Percentiles rank a stretch among this genome's conserved stretches.
Evolutionary conservation across 2,329 filamentous ascomycete genomes (phyloP).

Genomic region (Conoideocrella luteorostrata): DNA sequence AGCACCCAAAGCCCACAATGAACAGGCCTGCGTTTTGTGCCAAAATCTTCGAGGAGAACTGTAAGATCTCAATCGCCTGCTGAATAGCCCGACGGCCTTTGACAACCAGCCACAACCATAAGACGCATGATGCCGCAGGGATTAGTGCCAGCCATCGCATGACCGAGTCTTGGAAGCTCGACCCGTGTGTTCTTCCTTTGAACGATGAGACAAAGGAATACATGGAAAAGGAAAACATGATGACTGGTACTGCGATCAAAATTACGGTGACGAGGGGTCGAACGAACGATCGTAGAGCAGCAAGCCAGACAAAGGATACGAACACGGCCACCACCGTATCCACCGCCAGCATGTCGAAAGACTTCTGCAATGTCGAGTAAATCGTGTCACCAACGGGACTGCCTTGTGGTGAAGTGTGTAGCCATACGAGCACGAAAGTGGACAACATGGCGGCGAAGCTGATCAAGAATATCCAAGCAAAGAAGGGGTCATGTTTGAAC

Average conservation of each 20-base stretch:
- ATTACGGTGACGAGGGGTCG: slow-evolving; percentile 76
- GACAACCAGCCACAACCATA: slow-evolving; percentile 81
- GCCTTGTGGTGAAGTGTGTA: slow-evolving; percentile 73
- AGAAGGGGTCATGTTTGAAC: slow-evolving; percentile 83
- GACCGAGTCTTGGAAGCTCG: slow-evolving; percentile 72
- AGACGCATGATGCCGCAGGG: slow-evolving; percentile 63
- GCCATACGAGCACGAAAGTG: slow-evolving; percentile 80
- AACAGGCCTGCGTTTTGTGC: slow-evolving; percentile 78
- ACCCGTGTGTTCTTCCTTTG: slow-evolving; percentile 67
- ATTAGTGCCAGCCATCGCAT: slow-evolving; percentile 85
- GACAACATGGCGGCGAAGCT: slow-evolving; percentile 77
- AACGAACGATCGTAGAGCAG: slow-evolving; percentile 80
- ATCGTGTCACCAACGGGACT: slow-evolving; percentile 84
- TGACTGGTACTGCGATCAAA: slow-evolving; percentile 74
- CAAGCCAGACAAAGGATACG: slow-evolving; percentile 86
- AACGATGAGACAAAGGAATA: slow-evolving; percentile 90
- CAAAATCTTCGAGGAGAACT: slow-evolving; percentile 86
- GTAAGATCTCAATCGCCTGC: slow-evolving; percentile 80
- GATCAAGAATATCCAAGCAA: slow-evolving; percentile 84
- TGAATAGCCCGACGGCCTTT: slow-evolving; percentile 74
- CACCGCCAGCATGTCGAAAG: slow-evolving; percentile 81
- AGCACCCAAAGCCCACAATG: slow-evolving; percentile 71
- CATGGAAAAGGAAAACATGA: slow-evolving; percentile 82
- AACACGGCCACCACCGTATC: slow-evolving; percentile 88
- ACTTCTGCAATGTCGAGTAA: slow-evolving; percentile 80